Evolutionary conservation across 441 rosid species (phyloP).

Genomic region (Erodium moschatum): DNA sequence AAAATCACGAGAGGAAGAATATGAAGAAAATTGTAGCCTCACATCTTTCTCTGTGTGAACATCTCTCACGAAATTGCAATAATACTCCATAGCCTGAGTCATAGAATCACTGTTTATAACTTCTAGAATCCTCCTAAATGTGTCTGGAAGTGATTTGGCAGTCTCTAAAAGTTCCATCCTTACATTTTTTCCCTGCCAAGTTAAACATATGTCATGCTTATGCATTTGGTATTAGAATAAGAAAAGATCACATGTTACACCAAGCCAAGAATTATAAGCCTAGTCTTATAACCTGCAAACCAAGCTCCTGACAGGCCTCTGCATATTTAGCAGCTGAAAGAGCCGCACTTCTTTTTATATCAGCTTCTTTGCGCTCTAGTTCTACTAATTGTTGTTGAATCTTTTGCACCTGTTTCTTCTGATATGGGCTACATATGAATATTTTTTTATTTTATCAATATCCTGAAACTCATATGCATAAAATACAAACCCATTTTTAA

Average conservation of each 20-base stretch:
- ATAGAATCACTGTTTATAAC: constrained; percentile 59
- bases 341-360: constrained; percentile 74
- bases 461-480: neutral
- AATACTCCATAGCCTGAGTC: constrained; percentile 63
- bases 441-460: constrained; percentile 5
- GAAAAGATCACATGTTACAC: constrained; percentile 8
- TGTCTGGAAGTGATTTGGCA: constrained; percentile 77
- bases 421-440: constrained; percentile 57
- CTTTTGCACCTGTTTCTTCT: constrained; percentile 91
- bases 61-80: constrained; percentile 71
- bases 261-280: constrained; percentile 16
- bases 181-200: constrained; percentile 74
- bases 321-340: constrained; percentile 73
- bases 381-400: constrained; percentile 82
- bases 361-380: constrained; percentile 90
- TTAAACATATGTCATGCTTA: constrained; percentile 11
- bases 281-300: constrained; percentile 56
- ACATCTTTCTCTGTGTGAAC: constrained; percentile 84
- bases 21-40: constrained; percentile 25
- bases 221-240: constrained; percentile 14
- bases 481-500: constrained; percentile 2
- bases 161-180: constrained; percentile 84
- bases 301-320: constrained; percentile 95
- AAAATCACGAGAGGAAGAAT: constrained; percentile 7
- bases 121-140: constrained; percentile 66